Base-by-base conservation (phyloP, 768 basidiomycete genomes). In the Rickenella mellea region DNA sequence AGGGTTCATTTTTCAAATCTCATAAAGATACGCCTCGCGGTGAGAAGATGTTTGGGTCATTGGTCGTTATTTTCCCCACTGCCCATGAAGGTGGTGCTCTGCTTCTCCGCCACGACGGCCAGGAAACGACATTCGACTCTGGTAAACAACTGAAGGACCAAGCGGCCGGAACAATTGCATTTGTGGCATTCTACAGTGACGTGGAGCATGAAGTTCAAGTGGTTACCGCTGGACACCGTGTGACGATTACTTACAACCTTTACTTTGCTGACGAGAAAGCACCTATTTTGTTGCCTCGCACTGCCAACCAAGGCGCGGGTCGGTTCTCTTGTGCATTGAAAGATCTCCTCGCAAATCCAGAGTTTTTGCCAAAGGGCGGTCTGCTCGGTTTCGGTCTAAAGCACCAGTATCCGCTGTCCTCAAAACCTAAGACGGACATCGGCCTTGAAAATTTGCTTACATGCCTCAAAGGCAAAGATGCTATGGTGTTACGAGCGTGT, bases 1-100 rank as follows among this genome's bases (percentile, higher is more conserved):
- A 62, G 35, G 71, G 59, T 8, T 63, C 63, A 0, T 74, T 71
- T 50, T 76, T 74, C 61, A 72, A 71, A 48, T 29, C 67, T 1
- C 74, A 74, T 47, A 60, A 66, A 30, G 75, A 74, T 44, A 73
- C 73, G 0, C 71, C 69, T 5, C 64, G 66, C 6, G 50, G 56
- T 6, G 56, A 59, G 6, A 48, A 50, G 21, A 74, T 75, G 66
- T 68, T 78, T 27, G 74, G 69, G 1, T 74, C 74, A 1, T 62
- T 79, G 7, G 66, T 76, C 1, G 48, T 76, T 26, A 61, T 70
- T n/a, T 63, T 73, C 39, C 74, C 74, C 12, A 67, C 67, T 1
- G 17, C 48, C 0, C 67, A 76, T 47, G 56, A 68, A 42, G 73
- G 73, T 1, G 74, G 73, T 3, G 51, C 55, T 14, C 60, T 73